Conservation (phyloP, 1,284 basidiomycete genomes). For the Anthracocystis setariae region DNA sequence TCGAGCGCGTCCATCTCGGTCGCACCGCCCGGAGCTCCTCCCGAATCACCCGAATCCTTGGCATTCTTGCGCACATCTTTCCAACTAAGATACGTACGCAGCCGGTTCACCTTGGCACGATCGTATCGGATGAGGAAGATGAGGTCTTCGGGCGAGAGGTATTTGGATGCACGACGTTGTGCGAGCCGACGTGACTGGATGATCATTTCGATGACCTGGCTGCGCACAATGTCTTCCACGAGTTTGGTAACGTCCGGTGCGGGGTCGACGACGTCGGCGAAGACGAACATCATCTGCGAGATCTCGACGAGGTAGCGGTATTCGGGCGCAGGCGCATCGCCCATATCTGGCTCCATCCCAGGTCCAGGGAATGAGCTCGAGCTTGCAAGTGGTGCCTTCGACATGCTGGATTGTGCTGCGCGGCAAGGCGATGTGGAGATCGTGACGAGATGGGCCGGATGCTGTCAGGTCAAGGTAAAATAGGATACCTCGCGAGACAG, state of each 20-base stretch:
- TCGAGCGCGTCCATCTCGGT: conserved; percentile 41
- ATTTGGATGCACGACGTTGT: conserved; percentile 82
- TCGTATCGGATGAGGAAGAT: conserved; percentile 97
- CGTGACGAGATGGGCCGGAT: too few species aligned
- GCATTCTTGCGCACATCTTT: conserved; percentile 96
- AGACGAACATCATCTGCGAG: conserved; percentile 94
- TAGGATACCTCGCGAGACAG: too few species aligned
- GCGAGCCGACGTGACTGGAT: conserved; percentile 87
- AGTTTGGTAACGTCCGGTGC: conserved; percentile 86
- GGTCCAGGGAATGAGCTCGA: conserved; percentile 12
- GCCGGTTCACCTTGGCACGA: conserved; percentile 89
- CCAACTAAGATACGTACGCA: conserved; percentile 95
- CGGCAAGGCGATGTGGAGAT: neutral
- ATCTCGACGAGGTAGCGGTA: conserved; percentile 73
- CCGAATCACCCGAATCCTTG: conserved; percentile 76
- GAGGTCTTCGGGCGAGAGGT: conserved; percentile 89
- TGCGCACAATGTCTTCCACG: conserved; percentile 93
- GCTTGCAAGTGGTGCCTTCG: conserved; percentile 13
- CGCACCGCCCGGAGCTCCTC: conserved; percentile 71
- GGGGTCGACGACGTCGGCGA: conserved; percentile 92
- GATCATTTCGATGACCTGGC: conserved; percentile 91
- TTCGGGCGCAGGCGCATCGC: conserved; percentile 28
- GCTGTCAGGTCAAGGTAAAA: too few species aligned
- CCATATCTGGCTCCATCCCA: conserved; percentile 12
- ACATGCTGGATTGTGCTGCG: conserved; percentile 17